These are phyloP conservation scores for Coniochaeta sp. DNA, from an alignment of 2,329 filamentous ascomycete genomes.

Conservation along the genomic window DNA sequence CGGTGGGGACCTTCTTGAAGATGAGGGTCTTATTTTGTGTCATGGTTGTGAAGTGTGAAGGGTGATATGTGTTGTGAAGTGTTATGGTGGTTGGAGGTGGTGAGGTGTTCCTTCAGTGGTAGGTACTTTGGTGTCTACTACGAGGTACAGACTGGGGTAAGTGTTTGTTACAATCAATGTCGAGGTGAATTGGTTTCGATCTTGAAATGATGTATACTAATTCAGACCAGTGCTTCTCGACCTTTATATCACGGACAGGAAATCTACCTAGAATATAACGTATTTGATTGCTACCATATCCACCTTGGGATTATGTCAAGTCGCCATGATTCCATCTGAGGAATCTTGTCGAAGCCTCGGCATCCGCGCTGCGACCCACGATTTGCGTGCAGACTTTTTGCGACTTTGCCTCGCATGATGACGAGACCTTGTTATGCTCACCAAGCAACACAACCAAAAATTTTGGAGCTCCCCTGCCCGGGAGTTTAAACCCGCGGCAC, in stretches of 20 bases:
- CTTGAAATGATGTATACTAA: neutral
- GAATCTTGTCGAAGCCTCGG: neutral
- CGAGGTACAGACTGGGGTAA: too few species aligned
- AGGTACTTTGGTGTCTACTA: too few species aligned
- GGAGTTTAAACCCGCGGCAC: too few species aligned
- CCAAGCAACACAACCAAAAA: neutral
- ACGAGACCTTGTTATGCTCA: neutral
- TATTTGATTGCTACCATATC: neutral
- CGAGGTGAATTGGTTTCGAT: too few species aligned
- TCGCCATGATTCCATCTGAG: neutral
- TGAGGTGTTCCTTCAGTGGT: too few species aligned
- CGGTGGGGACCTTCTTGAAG: conserved; percentile 62
- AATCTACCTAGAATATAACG: neutral
- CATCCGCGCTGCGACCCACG: neutral
- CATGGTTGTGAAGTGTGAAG: neutral
- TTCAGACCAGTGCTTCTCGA: neutral
- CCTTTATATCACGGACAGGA: neutral
- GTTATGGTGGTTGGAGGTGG: neutral
- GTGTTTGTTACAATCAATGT: too few species aligned
- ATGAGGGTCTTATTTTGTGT: conserved; percentile 62
- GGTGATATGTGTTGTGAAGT: neutral
- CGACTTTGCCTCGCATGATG: neutral
- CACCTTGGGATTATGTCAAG: neutral
- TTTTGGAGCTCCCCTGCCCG: neutral
- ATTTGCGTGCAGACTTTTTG: neutral